Percentiles rank a stretch among this genome's conserved stretches.
These are phyloP conservation scores for Pythium periplocum DNA, from an alignment of 352 stramenopile genomes.

Conservation along the genomic window DNA sequence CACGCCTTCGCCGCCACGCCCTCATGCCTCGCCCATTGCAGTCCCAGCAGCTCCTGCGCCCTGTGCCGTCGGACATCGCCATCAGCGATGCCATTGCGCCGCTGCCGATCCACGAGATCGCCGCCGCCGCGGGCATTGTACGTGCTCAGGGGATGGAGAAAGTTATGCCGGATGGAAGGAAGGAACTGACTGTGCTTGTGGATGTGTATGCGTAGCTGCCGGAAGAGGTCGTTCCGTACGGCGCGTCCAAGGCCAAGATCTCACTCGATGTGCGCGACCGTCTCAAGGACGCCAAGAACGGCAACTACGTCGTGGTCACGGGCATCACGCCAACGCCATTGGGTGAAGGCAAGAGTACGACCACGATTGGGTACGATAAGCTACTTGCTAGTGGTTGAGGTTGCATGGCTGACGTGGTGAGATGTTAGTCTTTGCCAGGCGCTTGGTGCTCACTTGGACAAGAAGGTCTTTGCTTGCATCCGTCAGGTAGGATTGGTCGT, in stretches of 20 bases:
- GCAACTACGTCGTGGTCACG: conserved; percentile 97
- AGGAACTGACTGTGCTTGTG: conserved; percentile 8
- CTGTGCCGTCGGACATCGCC: conserved; percentile 75
- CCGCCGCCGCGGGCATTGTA: conserved; percentile 61
- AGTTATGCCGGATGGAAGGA: no score
- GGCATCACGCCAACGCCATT: conserved; percentile 98
- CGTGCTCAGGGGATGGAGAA: conserved; percentile 2
- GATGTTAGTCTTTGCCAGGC: conserved; percentile 93
- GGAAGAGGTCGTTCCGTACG: conserved; percentile 88
- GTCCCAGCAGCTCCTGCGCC: conserved; percentile 53
- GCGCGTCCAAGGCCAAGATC: conserved; percentile 91
- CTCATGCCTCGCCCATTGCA: conserved; percentile 48
- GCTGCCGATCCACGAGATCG: conserved; percentile 63
- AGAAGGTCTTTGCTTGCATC: conserved; percentile 96
- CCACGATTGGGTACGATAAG: conserved; percentile 90
- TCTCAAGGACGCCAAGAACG: conserved; percentile 82
- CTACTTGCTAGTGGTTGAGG: not conserved
- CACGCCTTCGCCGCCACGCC: not conserved
- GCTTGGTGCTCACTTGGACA: conserved; percentile 88
- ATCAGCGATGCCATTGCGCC: conserved; percentile 76
- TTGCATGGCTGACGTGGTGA: conserved; percentile 25
- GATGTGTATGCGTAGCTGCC: conserved; percentile 35
- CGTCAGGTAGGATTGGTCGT: conserved; percentile 67
- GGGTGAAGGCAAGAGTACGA: conserved; percentile 99
- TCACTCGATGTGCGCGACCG: conserved; percentile 86